These are phyloP conservation scores for Fusarium nisikadoi DNA, from an alignment of 2,329 filamentous ascomycete species.

Conservation along the genomic window DNA sequence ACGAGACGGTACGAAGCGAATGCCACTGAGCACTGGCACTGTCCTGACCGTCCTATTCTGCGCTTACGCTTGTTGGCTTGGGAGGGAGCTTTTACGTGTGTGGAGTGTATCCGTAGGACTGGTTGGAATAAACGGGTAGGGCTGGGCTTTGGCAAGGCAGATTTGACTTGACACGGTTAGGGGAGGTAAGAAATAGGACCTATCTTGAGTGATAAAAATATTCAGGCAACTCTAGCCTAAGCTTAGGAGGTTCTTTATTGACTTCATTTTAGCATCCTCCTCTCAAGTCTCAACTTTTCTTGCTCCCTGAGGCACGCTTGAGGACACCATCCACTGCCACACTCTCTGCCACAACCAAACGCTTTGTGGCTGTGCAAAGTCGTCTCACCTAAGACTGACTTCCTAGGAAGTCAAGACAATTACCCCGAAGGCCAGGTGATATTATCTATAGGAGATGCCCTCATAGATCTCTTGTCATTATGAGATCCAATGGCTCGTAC, in stretches of 20 bases:
- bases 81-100: conserved; percentile 24
- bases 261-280: too few species aligned
- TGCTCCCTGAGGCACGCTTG: neutral
- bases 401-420: neutral
- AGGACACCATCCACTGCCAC: conserved; percentile 1
- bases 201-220: too few species aligned
- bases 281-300: too few species aligned
- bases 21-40: conserved; percentile 14
- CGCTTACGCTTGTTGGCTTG: neutral
- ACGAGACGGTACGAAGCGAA: conserved; percentile 44
- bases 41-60: neutral
- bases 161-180: neutral
- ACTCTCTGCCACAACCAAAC: conserved; percentile 7
- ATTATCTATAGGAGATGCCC: neutral
- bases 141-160: conserved; percentile 30
- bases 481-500: conserved; percentile 4
- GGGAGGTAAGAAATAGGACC: too few species aligned
- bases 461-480: neutral
- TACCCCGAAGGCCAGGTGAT: conserved; percentile 14
- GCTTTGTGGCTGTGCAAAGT: conserved; percentile 26
- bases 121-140: conserved; percentile 25
- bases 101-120: conserved; percentile 10
- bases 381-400: conserved; percentile 5
- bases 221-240: too few species aligned
- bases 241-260: too few species aligned